These are phyloP conservation scores for Xanthoceras sorbifolium DNA, from an alignment of 345 rosid genomes.

Conservation along the genomic window DNA sequence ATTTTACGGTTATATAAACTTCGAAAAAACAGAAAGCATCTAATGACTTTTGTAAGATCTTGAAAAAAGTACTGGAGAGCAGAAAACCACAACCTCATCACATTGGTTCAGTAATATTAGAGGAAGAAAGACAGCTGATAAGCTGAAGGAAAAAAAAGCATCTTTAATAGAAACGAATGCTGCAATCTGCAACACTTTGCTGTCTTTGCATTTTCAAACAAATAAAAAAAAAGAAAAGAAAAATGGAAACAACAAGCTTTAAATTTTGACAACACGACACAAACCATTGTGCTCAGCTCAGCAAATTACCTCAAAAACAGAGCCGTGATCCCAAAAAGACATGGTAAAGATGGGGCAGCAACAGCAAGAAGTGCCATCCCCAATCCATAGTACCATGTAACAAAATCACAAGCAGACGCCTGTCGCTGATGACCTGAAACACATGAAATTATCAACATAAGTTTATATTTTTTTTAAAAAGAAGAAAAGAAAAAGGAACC, in stretches of 20 bases:
- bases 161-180: not conserved
- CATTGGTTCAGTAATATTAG: not conserved
- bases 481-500: not conserved
- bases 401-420: constrained; percentile 52
- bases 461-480: not conserved
- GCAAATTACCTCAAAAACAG: constrained; percentile 66
- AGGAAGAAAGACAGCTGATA: not conserved
- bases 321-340: constrained; percentile 75
- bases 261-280: not conserved
- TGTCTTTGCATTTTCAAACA: not conserved
- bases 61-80: not conserved
- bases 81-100: not conserved
- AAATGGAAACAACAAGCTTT: not conserved
- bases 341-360: constrained; percentile 70
- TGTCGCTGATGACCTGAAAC: constrained; percentile 71
- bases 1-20: not conserved
- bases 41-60: not conserved
- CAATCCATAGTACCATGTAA: constrained; percentile 62
- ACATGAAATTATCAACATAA: constrained; percentile 9
- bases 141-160: not conserved
- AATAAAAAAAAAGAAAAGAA: not conserved
- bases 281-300: constrained; percentile 7
- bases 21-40: not conserved
- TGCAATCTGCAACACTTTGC: not conserved
- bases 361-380: constrained; percentile 75